These are phyloP conservation scores for Pseudohalonectria lignicola DNA, from an alignment of 2,329 filamentous ascomycete species.

Conservation along the genomic window DNA sequence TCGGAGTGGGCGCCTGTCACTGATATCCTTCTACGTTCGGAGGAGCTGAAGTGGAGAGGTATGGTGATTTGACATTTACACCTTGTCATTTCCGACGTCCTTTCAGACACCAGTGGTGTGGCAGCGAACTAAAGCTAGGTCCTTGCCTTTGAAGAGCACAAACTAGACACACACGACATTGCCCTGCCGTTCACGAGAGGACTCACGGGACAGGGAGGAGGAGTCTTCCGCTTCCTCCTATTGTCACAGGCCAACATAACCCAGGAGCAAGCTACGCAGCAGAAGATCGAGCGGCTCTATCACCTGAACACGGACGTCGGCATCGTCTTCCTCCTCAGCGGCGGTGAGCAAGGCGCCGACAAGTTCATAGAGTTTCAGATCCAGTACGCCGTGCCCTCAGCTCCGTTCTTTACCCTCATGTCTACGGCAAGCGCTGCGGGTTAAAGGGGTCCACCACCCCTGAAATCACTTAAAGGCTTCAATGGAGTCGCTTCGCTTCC, in stretches of 20 bases:
- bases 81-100: too few species aligned
- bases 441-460: too few species aligned
- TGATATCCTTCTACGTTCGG: slow-evolving; percentile 11
- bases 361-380: slow-evolving; percentile 31
- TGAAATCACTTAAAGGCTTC: too few species aligned
- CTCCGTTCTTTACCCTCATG: too few species aligned
- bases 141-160: slow-evolving; percentile 26
- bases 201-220: slow-evolving; percentile 4
- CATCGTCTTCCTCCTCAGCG: slow-evolving; percentile 29
- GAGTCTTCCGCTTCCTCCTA: slow-evolving; percentile 25
- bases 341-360: slow-evolving; percentile 10
- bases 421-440: too few species aligned
- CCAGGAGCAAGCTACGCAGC: too few species aligned
- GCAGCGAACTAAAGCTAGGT: too few species aligned
- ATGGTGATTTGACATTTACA: too few species aligned
- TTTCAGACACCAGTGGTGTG: too few species aligned
- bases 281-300: slow-evolving; percentile 28
- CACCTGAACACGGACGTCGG: slow-evolving; percentile 24
- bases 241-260: too few species aligned
- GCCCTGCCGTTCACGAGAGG: slow-evolving; percentile 23
- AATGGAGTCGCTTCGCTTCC: too few species aligned
- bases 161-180: slow-evolving; percentile 32
- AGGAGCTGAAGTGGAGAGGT: slow-evolving; percentile 13
- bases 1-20: background rate
- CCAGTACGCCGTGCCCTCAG: too few species aligned